A percentile compares a stretch with the other conserved stretches of the same genome.
Evolutionary conservation across 345 rosid genomes (phyloP).

Genomic region (Fremontodendron californicum): DNA sequence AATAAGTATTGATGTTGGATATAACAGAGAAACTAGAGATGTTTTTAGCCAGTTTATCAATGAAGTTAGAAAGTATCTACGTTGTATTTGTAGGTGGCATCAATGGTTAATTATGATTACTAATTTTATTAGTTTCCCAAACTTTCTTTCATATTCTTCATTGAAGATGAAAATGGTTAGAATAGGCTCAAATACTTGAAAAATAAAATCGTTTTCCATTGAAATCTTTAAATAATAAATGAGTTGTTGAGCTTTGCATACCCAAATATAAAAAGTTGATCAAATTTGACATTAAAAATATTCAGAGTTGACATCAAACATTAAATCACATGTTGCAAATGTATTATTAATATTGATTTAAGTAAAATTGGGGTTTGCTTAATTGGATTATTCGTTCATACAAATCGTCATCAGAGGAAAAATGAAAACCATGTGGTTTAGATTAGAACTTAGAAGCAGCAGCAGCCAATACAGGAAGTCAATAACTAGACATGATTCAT

Average conservation of each 20-base stretch:
- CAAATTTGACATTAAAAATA: constrained; percentile 1
- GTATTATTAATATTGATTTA: not conserved
- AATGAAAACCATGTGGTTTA: not conserved
- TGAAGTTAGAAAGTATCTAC: too few species aligned
- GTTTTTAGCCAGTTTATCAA: too few species aligned
- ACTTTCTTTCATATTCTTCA: too few species aligned
- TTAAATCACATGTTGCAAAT: constrained; percentile 7
- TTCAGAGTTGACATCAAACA: not conserved
- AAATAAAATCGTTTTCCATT: too few species aligned
- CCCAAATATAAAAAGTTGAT: not conserved
- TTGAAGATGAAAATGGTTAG: not conserved
- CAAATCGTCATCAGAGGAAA: constrained; percentile 2
- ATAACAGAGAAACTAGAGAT: too few species aligned
- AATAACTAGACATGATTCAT: not conserved
- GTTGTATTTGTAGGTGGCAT: too few species aligned
- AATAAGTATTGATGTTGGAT: too few species aligned
- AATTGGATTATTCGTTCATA: not conserved
- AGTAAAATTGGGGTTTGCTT: not conserved
- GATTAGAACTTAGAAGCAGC: not conserved
- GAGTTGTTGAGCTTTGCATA: not conserved
- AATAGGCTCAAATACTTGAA: too few species aligned
- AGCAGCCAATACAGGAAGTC: not conserved
- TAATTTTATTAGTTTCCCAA: too few species aligned
- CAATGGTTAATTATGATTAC: too few species aligned
- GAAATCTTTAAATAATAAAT: too few species aligned